A percentile compares a stretch with the other conserved stretches of the same genome.
Conservation (phyloP, 1,139 yeast species). For the Candida anutae region DNA sequence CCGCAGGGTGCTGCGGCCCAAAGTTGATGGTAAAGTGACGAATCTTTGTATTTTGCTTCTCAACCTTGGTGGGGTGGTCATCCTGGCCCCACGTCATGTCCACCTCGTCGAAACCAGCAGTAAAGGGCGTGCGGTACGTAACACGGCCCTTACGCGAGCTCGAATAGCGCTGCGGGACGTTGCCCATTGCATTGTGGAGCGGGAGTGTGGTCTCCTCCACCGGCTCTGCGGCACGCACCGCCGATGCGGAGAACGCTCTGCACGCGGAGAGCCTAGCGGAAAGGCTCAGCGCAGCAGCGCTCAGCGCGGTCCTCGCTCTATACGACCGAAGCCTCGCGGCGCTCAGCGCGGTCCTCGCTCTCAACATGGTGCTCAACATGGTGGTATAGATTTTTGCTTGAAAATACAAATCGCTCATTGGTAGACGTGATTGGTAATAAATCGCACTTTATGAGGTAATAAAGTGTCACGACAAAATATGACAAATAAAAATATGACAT, state of each 20-base stretch:
- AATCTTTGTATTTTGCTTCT: conserved; percentile 49
- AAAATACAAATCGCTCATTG: no score
- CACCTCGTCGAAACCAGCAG: conserved; percentile 40
- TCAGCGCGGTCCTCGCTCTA: no score
- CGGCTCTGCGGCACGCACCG: conserved; percentile 9
- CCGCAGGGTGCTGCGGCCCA: conserved; percentile 95
- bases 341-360: no score
- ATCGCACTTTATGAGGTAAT: no score
- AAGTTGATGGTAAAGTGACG: conserved; percentile 86
- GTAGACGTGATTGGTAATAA: no score
- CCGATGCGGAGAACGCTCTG: conserved; percentile 9
- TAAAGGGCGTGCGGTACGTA: conserved; percentile 36
- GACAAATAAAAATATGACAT: no score
- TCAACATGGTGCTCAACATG: no score
- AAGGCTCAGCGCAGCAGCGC: no score
- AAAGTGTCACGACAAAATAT: no score
- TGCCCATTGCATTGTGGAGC: conserved; percentile 30
- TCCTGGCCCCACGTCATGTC: conserved; percentile 42
- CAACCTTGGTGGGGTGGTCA: conserved; percentile 38
- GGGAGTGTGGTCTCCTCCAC: conserved; percentile 15
- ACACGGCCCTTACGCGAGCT: conserved; percentile 24
- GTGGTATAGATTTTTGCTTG: no score
- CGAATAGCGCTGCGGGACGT: conserved; percentile 28
- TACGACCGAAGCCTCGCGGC: no score
- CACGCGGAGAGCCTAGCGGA: conserved; percentile 6